A percentile compares a stretch with the other conserved stretches of the same genome.
Evolutionary conservation across 2,329 filamentous ascomycete genomes (phyloP).

Genomic region (Microdochium nivale): DNA sequence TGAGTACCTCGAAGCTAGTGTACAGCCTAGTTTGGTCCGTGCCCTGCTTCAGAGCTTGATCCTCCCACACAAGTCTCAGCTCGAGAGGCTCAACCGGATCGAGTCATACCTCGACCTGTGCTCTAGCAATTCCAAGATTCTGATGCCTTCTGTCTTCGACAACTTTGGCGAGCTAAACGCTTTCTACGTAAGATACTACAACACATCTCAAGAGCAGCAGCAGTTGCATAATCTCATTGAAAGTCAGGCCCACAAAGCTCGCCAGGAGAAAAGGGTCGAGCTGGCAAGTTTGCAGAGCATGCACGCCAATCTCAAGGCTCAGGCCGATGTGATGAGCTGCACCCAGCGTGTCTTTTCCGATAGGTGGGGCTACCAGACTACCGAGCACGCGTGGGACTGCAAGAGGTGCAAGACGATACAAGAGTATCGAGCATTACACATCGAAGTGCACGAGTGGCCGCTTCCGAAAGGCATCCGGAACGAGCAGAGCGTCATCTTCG

Average conservation of each 20-base stretch:
- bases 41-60: constrained; percentile 32
- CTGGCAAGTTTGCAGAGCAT: constrained; percentile 14
- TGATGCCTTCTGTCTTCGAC: constrained; percentile 24
- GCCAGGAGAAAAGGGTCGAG: constrained; percentile 22
- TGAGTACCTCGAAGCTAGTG: constrained; percentile 27
- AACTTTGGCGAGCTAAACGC: constrained; percentile 21
- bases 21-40: constrained; percentile 22
- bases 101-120: constrained; percentile 39
- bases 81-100: constrained; percentile 32
- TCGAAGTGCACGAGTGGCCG: constrained; percentile 48
- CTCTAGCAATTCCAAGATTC: constrained; percentile 4
- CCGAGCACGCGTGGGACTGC: constrained; percentile 17
- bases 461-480: constrained; percentile 24
- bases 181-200: constrained; percentile 40
- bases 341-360: constrained; percentile 3
- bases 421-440: constrained; percentile 28
- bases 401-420: constrained; percentile 22
- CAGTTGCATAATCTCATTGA: constrained; percentile 26
- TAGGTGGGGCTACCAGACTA: not conserved
- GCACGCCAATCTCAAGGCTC: constrained; percentile 18
- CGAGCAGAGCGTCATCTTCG: constrained; percentile 41
- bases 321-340: not conserved
- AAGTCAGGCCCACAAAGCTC: constrained; percentile 18
- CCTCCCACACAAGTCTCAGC: constrained; percentile 31
- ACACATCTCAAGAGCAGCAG: constrained; percentile 32